Percentiles rank a stretch among this genome's conserved stretches.
phyloP scores from a whole-genome alignment of 140 eudicot species.

The Bidens hawaiensis region DNA sequence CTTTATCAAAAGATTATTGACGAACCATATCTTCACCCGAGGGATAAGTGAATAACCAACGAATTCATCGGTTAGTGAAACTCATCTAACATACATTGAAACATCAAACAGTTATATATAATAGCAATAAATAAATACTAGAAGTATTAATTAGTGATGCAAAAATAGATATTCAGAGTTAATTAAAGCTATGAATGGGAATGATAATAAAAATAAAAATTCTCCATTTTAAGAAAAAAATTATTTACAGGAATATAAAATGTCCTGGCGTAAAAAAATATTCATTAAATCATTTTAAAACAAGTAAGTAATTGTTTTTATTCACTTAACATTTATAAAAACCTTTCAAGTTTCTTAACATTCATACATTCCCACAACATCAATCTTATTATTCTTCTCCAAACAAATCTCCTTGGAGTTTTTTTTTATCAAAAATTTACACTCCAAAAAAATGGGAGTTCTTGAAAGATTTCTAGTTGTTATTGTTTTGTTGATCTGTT shows the following conservation, averaged over 20 bases:
- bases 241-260: not conserved
- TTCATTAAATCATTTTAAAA: conserved; percentile 10
- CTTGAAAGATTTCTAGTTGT: conserved; percentile 12
- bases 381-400: conserved; percentile 4
- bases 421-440: not conserved
- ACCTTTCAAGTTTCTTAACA: conserved; percentile 19
- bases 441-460: conserved; percentile 20
- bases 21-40: too few species aligned
- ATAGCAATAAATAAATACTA: too few species aligned
- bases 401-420: not conserved
- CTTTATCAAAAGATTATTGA: too few species aligned
- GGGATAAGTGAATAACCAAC: too few species aligned
- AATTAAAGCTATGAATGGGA: not conserved
- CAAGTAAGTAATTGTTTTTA: conserved; percentile 16
- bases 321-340: conserved; percentile 30
- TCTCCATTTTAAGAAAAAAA: not conserved
- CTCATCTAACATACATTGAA: too few species aligned
- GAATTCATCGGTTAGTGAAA: too few species aligned
- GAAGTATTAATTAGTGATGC: too few species aligned
- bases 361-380: not conserved
- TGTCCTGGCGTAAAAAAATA: conserved; percentile 12
- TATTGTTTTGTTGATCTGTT: conserved; percentile 12
- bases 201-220: not conserved
- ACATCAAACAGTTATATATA: too few species aligned
- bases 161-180: not conserved